Percentiles rank a stretch among this genome's conserved stretches.
phyloP scores from a whole-genome alignment of 805 yeast species.

The Komagataella ulmi region DNA sequence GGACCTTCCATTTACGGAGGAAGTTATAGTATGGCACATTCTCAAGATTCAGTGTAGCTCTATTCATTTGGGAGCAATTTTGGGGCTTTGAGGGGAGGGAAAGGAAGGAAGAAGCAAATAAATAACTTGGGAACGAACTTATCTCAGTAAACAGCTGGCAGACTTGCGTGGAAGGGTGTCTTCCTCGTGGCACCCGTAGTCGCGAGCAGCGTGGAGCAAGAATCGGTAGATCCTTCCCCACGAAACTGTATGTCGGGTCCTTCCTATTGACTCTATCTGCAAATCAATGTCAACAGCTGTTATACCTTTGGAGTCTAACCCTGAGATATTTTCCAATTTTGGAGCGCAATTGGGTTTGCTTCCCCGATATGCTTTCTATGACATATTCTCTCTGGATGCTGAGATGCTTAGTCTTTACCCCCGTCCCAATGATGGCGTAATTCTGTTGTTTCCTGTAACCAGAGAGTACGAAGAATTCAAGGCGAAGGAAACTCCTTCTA shows the following conservation, averaged over 20 bases:
- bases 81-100: neutral
- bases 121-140: neutral
- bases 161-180: neutral
- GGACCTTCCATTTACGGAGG: conserved; percentile 13
- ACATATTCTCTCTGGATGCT: conserved; percentile 78
- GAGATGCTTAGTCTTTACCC: conserved; percentile 75
- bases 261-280: neutral
- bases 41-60: conserved; percentile 14
- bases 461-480: conserved; percentile 41
- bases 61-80: conserved; percentile 2
- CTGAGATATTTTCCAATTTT: conserved; percentile 63
- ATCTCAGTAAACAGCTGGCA: neutral
- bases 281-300: conserved; percentile 31
- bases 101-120: neutral
- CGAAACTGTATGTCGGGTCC: conserved; percentile 1
- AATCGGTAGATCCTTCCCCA: neutral
- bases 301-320: conserved; percentile 86
- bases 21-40: conserved; percentile 7
- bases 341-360: conserved; percentile 58
- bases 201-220: neutral
- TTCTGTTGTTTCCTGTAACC: conserved; percentile 77
- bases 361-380: conserved; percentile 50
- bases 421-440: conserved; percentile 61
- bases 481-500: conserved; percentile 8
- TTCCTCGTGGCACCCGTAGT: neutral